Conservation (phyloP, 495 filamentous ascomycete genomes). For the Daldinia bambusicola region DNA sequence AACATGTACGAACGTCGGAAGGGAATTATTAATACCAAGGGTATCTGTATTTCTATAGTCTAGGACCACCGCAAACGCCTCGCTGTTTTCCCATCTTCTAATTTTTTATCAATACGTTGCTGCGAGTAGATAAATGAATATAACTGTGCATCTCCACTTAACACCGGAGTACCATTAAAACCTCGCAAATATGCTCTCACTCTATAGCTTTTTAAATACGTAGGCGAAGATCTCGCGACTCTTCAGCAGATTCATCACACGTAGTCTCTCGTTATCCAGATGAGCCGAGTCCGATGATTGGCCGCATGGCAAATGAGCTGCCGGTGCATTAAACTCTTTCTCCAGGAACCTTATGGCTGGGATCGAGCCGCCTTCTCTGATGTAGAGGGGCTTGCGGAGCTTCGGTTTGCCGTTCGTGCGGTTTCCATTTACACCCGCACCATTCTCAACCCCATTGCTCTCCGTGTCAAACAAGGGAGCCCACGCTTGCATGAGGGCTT, state of each 20-base stretch:
- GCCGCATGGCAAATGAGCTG: slow-evolving; percentile 92
- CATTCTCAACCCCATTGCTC: slow-evolving; percentile 8
- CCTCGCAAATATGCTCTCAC: background rate
- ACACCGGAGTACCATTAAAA: background rate
- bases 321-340: slow-evolving; percentile 91
- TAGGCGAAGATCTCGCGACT: slow-evolving; percentile 89
- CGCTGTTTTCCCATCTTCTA: slow-evolving; percentile 6
- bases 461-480: slow-evolving; percentile 51
- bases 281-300: slow-evolving; percentile 95
- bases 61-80: slow-evolving; percentile 23
- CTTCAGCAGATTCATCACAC: slow-evolving; percentile 88
- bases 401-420: slow-evolving; percentile 37
- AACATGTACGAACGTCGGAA: background rate
- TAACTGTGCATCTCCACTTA: background rate
- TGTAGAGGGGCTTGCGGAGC: slow-evolving; percentile 77
- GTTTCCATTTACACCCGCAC: slow-evolving; percentile 5
- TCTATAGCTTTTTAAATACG: slow-evolving; percentile 71
- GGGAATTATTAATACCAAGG: slow-evolving; percentile 14
- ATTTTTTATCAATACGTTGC: background rate
- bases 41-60: slow-evolving; percentile 33
- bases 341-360: slow-evolving; percentile 93
- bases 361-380: slow-evolving; percentile 94
- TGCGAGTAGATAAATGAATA: background rate
- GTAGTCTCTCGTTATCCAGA: slow-evolving; percentile 91
- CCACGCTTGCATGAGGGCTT: slow-evolving; percentile 89